phyloP scores from a whole-genome alignment of 768 basidiomycete species.

The Xerocomus brunneocitrinus region DNA sequence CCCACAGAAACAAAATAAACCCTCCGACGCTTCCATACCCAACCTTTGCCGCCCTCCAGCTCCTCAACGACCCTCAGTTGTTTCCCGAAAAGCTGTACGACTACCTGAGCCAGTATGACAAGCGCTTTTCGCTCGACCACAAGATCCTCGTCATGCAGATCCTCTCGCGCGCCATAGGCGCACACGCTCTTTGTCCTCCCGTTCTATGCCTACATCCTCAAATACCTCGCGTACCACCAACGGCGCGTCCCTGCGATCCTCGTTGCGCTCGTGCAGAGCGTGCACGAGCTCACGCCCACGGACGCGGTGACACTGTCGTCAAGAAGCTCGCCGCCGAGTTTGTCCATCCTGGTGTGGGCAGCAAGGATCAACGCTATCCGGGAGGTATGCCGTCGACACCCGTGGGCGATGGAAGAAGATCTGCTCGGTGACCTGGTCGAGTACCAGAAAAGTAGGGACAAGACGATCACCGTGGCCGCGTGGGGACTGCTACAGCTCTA shows the following conservation, averaged over 20 bases:
- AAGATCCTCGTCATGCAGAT: slow-evolving; percentile 97
- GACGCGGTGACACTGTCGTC: slow-evolving; percentile 83
- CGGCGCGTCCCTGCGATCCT: slow-evolving; percentile 90
- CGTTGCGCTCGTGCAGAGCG: slow-evolving; percentile 88
- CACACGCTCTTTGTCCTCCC: slow-evolving; percentile 90
- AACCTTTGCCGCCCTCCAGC: slow-evolving; percentile 90
- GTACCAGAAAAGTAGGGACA: slow-evolving; percentile 93
- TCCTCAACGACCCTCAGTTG: slow-evolving; percentile 92
- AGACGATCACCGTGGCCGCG: slow-evolving; percentile 85
- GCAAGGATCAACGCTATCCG: slow-evolving; percentile 91
- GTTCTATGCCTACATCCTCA: slow-evolving; percentile 95
- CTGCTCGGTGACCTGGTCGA: slow-evolving; percentile 88
- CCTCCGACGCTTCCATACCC: slow-evolving; percentile 31
- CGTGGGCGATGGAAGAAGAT: slow-evolving; percentile 97
- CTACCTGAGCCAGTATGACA: slow-evolving; percentile 78
- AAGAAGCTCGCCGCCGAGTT: slow-evolving; percentile 93
- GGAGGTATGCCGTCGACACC: slow-evolving; percentile 91
- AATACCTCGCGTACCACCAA: slow-evolving; percentile 90
- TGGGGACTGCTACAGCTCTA: slow-evolving; percentile 85
- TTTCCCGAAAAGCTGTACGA: slow-evolving; percentile 94
- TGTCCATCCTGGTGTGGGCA: slow-evolving; percentile 93
- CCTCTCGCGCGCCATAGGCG: slow-evolving; percentile 87
- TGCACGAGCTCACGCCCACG: slow-evolving; percentile 93
- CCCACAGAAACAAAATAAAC: slow-evolving; percentile 34
- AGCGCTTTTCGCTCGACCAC: slow-evolving; percentile 94